phyloP scores from a whole-genome alignment of 352 stramenopile genomes.

The Globisporangium paroecandrum region DNA sequence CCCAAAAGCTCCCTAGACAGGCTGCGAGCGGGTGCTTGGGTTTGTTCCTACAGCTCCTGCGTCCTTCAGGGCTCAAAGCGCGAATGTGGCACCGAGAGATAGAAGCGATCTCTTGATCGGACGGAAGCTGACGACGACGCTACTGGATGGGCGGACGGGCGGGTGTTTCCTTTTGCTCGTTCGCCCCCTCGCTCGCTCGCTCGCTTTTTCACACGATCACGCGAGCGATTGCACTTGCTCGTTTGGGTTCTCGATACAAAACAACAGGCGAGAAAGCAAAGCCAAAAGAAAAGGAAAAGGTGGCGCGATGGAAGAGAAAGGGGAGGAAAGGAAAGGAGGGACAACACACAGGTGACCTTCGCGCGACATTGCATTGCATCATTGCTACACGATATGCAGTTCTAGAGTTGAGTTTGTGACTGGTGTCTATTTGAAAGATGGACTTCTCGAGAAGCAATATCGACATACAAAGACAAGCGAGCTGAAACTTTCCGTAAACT shows the following conservation, averaged over 20 bases:
- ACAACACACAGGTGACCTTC: neutral
- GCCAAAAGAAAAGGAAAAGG: neutral
- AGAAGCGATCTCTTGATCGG: neutral
- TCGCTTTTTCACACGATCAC: neutral
- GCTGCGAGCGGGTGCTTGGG: neutral
- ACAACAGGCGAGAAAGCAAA: neutral
- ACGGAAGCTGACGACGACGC: neutral
- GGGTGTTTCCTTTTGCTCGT: slow-evolving; percentile 3
- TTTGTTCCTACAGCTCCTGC: neutral
- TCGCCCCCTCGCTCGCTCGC: neutral
- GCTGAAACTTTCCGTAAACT: neutral
- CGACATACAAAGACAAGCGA: neutral
- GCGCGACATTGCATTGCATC: too few species aligned
- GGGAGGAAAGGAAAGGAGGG: neutral
- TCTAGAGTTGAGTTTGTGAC: neutral
- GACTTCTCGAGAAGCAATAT: neutral
- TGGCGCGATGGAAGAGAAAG: neutral
- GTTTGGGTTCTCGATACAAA: neutral
- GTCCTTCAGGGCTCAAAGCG: neutral
- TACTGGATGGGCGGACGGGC: neutral
- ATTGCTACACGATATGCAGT: neutral
- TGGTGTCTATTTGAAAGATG: neutral
- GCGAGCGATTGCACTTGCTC: neutral
- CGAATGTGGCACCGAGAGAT: neutral
- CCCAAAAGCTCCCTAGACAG: neutral